A percentile compares a stretch with the other conserved stretches of the same genome.
Conservation (phyloP, 2,329 filamentous ascomycete species). For the Hypoxylon sp. region DNA sequence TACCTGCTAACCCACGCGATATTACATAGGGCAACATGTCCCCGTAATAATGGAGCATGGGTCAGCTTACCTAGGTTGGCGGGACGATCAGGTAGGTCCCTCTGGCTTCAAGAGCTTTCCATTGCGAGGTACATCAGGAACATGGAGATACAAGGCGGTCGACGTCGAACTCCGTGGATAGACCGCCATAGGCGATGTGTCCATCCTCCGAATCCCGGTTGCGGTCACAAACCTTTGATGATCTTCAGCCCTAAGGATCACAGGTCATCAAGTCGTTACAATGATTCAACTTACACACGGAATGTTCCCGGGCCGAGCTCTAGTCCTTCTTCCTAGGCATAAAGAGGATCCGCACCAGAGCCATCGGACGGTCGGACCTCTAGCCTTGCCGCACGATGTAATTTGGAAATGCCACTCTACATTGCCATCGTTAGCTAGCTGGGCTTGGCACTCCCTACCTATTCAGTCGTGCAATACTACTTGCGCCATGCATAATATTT, state of each 20-base stretch:
- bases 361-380: conserved; percentile 13
- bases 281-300: conserved; percentile 1
- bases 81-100: conserved; percentile 18
- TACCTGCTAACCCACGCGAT: conserved; percentile 4
- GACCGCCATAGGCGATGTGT: no score
- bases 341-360: conserved; percentile 13
- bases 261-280: conserved; percentile 7
- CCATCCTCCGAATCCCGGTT: conserved; percentile 34
- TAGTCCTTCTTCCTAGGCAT: conserved; percentile 6
- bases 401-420: conserved; percentile 16
- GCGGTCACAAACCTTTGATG: conserved; percentile 5
- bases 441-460: conserved; percentile 21
- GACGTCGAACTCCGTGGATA: conserved; percentile 8
- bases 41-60: conserved; percentile 21
- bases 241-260: conserved; percentile 21
- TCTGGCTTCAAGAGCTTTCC: conserved; percentile 4
- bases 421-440: conserved; percentile 15
- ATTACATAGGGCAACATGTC: neutral
- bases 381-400: conserved; percentile 22
- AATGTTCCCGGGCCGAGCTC: conserved; percentile 6
- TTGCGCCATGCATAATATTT: neutral
- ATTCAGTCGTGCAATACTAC: neutral
- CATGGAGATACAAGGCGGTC: conserved; percentile 15
- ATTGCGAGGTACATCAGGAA: conserved; percentile 19
- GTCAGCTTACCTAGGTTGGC: conserved; percentile 11